These are phyloP conservation scores for Vitis hybrid DNA, from an alignment of 177 flowering plant species.

Conservation along the genomic window DNA sequence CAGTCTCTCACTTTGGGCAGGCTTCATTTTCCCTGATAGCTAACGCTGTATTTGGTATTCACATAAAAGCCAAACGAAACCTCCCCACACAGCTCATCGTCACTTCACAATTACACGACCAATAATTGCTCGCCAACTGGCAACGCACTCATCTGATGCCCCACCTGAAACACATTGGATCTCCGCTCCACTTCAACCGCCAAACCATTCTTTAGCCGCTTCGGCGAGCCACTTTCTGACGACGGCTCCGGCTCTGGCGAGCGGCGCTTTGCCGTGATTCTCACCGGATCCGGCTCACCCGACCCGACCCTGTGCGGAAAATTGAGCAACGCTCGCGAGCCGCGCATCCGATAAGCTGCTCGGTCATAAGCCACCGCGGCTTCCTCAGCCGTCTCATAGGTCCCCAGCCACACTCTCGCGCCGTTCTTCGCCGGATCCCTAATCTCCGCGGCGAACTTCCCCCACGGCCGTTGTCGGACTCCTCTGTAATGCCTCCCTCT, in stretches of 20 bases:
- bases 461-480: slow-evolving; percentile 36
- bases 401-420: slow-evolving; percentile 36
- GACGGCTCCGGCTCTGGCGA: slow-evolving; percentile 5
- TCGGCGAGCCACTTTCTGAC: background rate
- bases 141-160: background rate
- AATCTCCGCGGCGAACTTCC: slow-evolving; percentile 40
- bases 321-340: slow-evolving; percentile 31
- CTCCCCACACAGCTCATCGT: background rate
- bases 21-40: no score
- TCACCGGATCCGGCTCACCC: slow-evolving; percentile 22
- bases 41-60: no score
- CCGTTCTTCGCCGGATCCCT: slow-evolving; percentile 34
- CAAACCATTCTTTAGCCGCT: slow-evolving; percentile 7
- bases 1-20: no score
- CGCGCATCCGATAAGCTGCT: slow-evolving; percentile 34
- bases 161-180: background rate
- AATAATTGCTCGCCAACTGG: slow-evolving; percentile 16
- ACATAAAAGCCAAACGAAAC: background rate
- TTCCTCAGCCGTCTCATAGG: slow-evolving; percentile 34
- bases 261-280: slow-evolving; percentile 30
- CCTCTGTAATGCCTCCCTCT: slow-evolving; percentile 27
- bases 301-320: slow-evolving; percentile 27
- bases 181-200: background rate
- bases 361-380: slow-evolving; percentile 39
- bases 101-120: background rate